Percentiles rank a stretch among this genome's conserved stretches.
Evolutionary conservation across 2,329 filamentous ascomycete genomes (phyloP).

Genomic region (Didymellaceae sp.): DNA sequence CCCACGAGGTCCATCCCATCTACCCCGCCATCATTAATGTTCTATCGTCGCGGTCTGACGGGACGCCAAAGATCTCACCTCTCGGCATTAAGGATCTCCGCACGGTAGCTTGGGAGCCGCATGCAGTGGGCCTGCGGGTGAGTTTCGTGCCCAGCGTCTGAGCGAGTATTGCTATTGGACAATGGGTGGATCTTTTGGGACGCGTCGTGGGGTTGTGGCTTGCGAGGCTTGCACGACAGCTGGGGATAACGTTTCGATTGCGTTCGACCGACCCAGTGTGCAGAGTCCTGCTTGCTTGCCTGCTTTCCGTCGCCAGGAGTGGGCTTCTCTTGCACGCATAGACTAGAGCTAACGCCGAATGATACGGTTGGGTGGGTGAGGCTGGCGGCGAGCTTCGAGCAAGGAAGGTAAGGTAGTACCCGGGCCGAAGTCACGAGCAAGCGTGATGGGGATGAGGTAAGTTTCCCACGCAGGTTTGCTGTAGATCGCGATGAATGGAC

Average conservation of each 20-base stretch:
- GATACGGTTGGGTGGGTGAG: slow-evolving; percentile 10
- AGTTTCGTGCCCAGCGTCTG: not conserved
- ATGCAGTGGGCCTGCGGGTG: slow-evolving; percentile 20
- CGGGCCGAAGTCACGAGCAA: not conserved
- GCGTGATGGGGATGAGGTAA: slow-evolving; percentile 3
- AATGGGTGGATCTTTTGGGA: slow-evolving; percentile 8
- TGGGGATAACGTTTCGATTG: slow-evolving; percentile 18
- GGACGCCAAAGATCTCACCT: slow-evolving; percentile 15
- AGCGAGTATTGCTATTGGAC: slow-evolving; percentile 15
- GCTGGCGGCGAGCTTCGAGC: slow-evolving; percentile 1
- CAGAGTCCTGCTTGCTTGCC: too few species aligned
- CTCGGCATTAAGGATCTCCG: slow-evolving; percentile 29
- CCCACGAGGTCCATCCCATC: too few species aligned
- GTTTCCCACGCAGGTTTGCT: slow-evolving; percentile 3
- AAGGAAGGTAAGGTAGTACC: slow-evolving; percentile 4
- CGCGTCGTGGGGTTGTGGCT: slow-evolving; percentile 24
- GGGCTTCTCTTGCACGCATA: slow-evolving; percentile 17
- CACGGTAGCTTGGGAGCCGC: slow-evolving; percentile 32
- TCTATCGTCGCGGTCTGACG: slow-evolving; percentile 16
- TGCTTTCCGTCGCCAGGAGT: too few species aligned
- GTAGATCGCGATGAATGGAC: slow-evolving; percentile 13
- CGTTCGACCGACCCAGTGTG: slow-evolving; percentile 34
- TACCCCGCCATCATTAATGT: slow-evolving; percentile 31
- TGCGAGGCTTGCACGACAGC: slow-evolving; percentile 15
- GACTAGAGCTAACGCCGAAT: slow-evolving; percentile 6